These are phyloP conservation scores for Diospyros kaki DNA, from an alignment of 148 eudicot species.

Conservation along the genomic window DNA sequence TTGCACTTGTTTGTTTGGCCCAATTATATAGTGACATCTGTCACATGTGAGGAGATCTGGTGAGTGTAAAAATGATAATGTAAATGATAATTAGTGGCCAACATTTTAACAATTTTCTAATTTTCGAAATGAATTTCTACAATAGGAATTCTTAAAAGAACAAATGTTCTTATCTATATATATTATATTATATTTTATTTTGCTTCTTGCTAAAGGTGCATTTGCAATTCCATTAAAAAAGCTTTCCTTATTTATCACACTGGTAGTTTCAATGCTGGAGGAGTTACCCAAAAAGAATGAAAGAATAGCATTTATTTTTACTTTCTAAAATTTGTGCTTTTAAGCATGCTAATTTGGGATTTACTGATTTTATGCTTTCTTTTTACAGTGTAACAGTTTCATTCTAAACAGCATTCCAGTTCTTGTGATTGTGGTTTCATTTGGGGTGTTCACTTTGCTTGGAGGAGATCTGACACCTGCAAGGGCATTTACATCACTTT, in stretches of 20 bases:
- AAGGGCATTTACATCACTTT: slow-evolving; percentile 92
- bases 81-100: too few species aligned
- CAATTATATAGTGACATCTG: too few species aligned
- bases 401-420: slow-evolving; percentile 89
- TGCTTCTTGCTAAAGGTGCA: background rate
- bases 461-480: slow-evolving; percentile 98
- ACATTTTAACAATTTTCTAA: background rate
- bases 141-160: background rate
- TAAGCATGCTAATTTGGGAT: too few species aligned
- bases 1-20: too few species aligned
- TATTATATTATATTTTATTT: background rate
- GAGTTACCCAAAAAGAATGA: background rate
- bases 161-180: too few species aligned
- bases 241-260: background rate
- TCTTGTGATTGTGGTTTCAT: slow-evolving; percentile 84
- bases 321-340: background rate
- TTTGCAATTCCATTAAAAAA: background rate
- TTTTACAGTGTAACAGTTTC: slow-evolving; percentile 81
- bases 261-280: background rate
- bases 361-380: slow-evolving; percentile 4
- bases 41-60: too few species aligned
- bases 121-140: background rate
- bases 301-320: slow-evolving; percentile 1
- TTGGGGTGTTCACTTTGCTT: slow-evolving; percentile 81
- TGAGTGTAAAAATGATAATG: too few species aligned